Conservation (phyloP, 768 basidiomycete genomes). For the Termitomyces sp. region DNA sequence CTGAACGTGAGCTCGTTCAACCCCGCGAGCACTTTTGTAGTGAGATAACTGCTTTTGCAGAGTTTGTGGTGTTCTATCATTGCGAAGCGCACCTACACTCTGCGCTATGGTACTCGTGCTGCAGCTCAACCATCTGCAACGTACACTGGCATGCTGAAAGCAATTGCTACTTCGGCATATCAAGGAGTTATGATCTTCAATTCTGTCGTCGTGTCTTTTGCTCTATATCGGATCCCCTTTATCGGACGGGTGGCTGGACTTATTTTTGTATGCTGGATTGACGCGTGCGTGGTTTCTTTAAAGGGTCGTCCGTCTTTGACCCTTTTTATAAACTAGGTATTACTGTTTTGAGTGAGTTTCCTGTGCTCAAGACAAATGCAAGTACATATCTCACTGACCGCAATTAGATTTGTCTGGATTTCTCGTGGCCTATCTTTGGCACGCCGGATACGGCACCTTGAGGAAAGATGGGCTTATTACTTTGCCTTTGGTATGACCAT, state of each 20-base stretch:
- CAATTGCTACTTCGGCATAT: slow-evolving; percentile 79
- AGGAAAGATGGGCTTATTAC: slow-evolving; percentile 89
- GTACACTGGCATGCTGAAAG: slow-evolving; percentile 68
- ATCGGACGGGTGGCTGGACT: slow-evolving; percentile 61
- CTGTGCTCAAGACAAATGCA: not conserved
- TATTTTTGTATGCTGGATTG: slow-evolving; percentile 80
- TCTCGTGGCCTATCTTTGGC: slow-evolving; percentile 69
- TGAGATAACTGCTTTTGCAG: slow-evolving; percentile 33
- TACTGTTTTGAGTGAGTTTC: slow-evolving; percentile 81
- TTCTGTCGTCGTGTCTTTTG: slow-evolving; percentile 65
- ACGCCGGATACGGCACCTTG: slow-evolving; percentile 65
- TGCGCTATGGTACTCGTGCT: slow-evolving; percentile 67
- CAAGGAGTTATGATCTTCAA: slow-evolving; percentile 80
- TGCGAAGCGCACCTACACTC: slow-evolving; percentile 67
- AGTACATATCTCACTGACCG: slow-evolving; percentile 8
- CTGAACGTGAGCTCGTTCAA: slow-evolving; percentile 60
- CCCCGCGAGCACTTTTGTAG: not conserved
- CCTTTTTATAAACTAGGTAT: slow-evolving; percentile 46
- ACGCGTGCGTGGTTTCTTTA: slow-evolving; percentile 58
- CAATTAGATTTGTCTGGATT: slow-evolving; percentile 70
- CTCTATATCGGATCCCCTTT: slow-evolving; percentile 59
- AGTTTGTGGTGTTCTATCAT: slow-evolving; percentile 75
- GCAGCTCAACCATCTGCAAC: slow-evolving; percentile 42
- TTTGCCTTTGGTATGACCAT: slow-evolving; percentile 66
- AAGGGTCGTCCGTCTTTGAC: not conserved